Conservation (phyloP, 345 rosid species). For the Eutrema japonicum region DNA sequence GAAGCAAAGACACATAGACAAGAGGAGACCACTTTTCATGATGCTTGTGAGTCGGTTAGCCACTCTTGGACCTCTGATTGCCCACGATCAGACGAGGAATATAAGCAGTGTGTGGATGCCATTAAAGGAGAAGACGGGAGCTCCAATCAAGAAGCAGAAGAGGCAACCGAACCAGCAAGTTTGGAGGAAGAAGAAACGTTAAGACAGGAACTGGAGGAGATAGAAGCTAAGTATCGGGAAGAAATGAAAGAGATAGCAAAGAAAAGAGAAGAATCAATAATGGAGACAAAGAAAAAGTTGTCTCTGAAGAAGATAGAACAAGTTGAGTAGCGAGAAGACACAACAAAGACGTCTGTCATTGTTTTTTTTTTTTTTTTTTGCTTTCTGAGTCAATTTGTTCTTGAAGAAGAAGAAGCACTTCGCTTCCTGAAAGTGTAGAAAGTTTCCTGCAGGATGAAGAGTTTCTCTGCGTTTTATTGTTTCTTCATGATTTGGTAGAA, state of each 20-base stretch:
- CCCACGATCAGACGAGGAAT: constrained; percentile 37
- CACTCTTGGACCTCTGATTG: constrained; percentile 38
- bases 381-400: neutral
- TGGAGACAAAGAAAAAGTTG: constrained; percentile 53
- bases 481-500: neutral
- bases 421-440: constrained; percentile 51
- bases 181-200: constrained; percentile 52
- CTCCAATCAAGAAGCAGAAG: constrained; percentile 37
- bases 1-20: constrained; percentile 35
- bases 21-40: constrained; percentile 38
- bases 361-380: neutral
- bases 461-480: constrained; percentile 2
- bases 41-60: constrained; percentile 38
- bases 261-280: constrained; percentile 72
- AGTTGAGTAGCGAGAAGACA: constrained; percentile 27
- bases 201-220: constrained; percentile 56
- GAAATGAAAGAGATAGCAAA: constrained; percentile 57
- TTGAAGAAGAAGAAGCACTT: constrained; percentile 10
- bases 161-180: constrained; percentile 44
- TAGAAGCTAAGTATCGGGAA: constrained; percentile 66
- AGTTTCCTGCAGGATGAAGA: constrained; percentile 36
- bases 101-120: constrained; percentile 30
- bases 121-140: constrained; percentile 37
- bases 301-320: constrained; percentile 45
- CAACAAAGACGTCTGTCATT: neutral